Evolutionary conservation across 2,329 filamentous ascomycete species (phyloP).

Genomic region (Verticillium klebahnii): DNA sequence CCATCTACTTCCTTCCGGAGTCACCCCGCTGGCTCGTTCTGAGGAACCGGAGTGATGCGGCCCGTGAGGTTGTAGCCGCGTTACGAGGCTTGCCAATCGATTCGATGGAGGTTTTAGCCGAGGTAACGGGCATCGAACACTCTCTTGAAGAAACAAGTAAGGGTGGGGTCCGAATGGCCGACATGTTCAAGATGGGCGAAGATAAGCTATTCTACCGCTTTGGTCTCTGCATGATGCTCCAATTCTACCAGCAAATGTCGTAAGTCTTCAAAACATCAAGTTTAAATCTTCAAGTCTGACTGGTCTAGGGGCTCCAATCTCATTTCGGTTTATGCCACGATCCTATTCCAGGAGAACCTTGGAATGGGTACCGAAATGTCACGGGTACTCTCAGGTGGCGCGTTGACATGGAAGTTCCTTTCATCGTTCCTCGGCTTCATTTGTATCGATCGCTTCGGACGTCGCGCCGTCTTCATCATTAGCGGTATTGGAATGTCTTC

Average conservation of each 20-base stretch:
- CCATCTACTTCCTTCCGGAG: slow-evolving; percentile 30
- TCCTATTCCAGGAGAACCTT: slow-evolving; percentile 35
- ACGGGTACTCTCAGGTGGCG: slow-evolving; percentile 39
- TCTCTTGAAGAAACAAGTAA: slow-evolving; percentile 38
- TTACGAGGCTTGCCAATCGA: slow-evolving; percentile 32
- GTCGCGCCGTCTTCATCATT: slow-evolving; percentile 46
- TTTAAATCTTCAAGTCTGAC: background rate
- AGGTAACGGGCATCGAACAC: slow-evolving; percentile 42
- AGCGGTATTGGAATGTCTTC: slow-evolving; percentile 45
- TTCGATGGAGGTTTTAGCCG: slow-evolving; percentile 30
- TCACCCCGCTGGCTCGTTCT: slow-evolving; percentile 31
- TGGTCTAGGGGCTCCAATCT: slow-evolving; percentile 36
- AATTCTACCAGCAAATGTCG: slow-evolving; percentile 23
- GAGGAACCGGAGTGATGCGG: slow-evolving; percentile 26
- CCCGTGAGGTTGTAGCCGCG: slow-evolving; percentile 26
- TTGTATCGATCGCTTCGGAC: slow-evolving; percentile 45
- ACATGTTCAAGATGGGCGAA: slow-evolving; percentile 43
- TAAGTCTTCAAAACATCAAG: background rate
- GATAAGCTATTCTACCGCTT: slow-evolving; percentile 45
- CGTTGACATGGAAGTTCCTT: slow-evolving; percentile 52
- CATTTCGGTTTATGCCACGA: slow-evolving; percentile 40
- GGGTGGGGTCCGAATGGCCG: slow-evolving; percentile 29
- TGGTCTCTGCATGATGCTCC: slow-evolving; percentile 22
- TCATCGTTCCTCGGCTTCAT: slow-evolving; percentile 45
- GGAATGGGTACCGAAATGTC: slow-evolving; percentile 29